Evolutionary conservation across 2,329 filamentous ascomycete genomes (phyloP), one percentile per base, ranked within the genome.

Genomic region (Verticillium nonalfalfae): DNA sequence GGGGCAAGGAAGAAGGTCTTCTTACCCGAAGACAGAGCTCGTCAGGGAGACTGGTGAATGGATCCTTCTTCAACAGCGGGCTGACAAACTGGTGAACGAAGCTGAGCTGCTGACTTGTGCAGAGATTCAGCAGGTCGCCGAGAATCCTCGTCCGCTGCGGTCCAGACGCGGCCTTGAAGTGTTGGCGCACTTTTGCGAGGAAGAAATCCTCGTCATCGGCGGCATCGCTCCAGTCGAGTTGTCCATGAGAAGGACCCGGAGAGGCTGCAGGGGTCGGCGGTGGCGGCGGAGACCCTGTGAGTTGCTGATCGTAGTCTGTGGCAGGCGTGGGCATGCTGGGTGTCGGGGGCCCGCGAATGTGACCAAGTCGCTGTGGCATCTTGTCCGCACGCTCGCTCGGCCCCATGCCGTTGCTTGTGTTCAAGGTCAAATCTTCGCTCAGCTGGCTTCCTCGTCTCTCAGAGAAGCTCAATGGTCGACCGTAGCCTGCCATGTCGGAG

Each of bases 51-150:
- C 90, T 90, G 58, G 89, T 91, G 70, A 99, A 98, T 0, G 95
- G 95, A 73, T 99, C 95, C 74, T 97, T 97, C 77, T 97, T 97
- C 66, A 99, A 78, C 64, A 96, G 79, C 34, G 95, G 95, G 73
- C 92, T 94, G 68, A 99, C 94, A 75, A 97, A 96, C 73, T 96
- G 92, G 68, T 96, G 92, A 21, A 99, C 93, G 72, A 97, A 98
- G 75, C 93, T 97, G 67, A 99, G 81, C 74, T 96, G 90, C 71
- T 96, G 93, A 69, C 91, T 97, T 68, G 96, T 96, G 78, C 95
- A 99, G 68, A 97, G 85, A 70, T 96, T 96, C 66, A 99, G 80
- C 61, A 99, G 80, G 72, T 97, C 93, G 58, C 91, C 91, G 62
- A 99, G 79, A 69, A 96, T 85, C 45, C 90, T 85, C 69, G 93